Evolutionary conservation across 192 early-diverging fungal species (phyloP).

Genomic region (Coemansia sp.): DNA sequence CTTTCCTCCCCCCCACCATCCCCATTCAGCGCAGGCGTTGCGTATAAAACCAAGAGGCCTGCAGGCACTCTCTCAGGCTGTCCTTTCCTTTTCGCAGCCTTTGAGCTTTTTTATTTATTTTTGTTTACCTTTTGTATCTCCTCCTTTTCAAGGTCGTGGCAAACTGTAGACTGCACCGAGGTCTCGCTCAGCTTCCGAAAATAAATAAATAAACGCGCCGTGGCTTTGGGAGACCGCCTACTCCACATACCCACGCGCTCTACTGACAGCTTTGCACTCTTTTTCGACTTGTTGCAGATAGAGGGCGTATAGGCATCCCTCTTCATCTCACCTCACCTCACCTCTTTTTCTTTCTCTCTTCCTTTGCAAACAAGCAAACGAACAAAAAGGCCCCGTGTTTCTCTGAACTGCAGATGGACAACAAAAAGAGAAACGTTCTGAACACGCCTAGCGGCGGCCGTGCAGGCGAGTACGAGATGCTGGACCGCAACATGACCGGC

Average conservation of each 20-base stretch:
- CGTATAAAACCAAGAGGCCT: neutral
- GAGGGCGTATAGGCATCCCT: too few species aligned
- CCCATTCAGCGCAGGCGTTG: neutral
- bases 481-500: conserved; percentile 43
- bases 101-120: neutral
- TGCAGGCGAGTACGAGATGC: conserved; percentile 52
- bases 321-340: too few species aligned
- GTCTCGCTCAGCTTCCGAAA: neutral
- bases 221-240: neutral
- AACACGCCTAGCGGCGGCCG: conserved; percentile 10
- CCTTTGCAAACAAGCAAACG: too few species aligned
- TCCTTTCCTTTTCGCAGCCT: neutral
- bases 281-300: too few species aligned
- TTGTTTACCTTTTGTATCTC: neutral
- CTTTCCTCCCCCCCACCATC: too few species aligned
- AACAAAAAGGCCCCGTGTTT: too few species aligned
- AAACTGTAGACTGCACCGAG: neutral
- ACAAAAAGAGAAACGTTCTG: conserved; percentile 25
- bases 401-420: conserved; percentile 18
- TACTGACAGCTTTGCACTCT: neutral
- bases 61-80: neutral
- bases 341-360: neutral
- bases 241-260: neutral
- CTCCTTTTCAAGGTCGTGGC: neutral
- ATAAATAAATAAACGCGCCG: neutral